Evolutionary conservation across 1,139 yeast genomes (phyloP).

Genomic region (Candida tropicalis): DNA sequence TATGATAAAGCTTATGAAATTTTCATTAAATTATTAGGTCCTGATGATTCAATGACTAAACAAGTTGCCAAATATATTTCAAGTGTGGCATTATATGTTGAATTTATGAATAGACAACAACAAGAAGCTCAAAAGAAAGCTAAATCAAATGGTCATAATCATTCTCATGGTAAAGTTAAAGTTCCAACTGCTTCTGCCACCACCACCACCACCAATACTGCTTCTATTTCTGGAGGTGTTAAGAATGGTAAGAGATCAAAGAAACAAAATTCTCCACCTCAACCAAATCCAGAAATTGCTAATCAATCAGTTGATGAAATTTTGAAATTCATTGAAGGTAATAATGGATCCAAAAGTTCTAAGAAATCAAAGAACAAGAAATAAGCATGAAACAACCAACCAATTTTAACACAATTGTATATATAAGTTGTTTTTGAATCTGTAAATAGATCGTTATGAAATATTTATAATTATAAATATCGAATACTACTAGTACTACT

Average conservation of each 20-base stretch:
- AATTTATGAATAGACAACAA: constrained; percentile 34
- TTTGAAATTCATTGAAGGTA: constrained; percentile 65
- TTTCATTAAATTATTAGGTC: constrained; percentile 60
- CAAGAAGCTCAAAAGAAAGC: constrained; percentile 27
- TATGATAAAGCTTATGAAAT: constrained; percentile 55
- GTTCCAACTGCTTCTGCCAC: constrained; percentile 21
- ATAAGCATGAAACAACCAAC: no score
- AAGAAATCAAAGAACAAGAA: constrained; percentile 17
- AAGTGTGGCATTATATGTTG: constrained; percentile 47
- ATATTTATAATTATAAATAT: no score
- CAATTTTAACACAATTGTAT: neutral
- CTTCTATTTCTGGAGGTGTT: constrained; percentile 17
- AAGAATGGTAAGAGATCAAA: constrained; percentile 19
- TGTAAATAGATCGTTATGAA: constrained; percentile 18
- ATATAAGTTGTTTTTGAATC: constrained; percentile 3
- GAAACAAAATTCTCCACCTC: constrained; percentile 31
- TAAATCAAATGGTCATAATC: constrained; percentile 11
- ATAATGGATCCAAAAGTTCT: constrained; percentile 22
- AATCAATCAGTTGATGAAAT: constrained; percentile 68
- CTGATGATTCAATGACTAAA: constrained; percentile 60
- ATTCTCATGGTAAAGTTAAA: constrained; percentile 16
- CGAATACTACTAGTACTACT: no score
- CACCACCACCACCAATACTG: constrained; percentile 7
- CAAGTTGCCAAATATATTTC: constrained; percentile 67
- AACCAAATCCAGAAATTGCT: constrained; percentile 57